Conservation (phyloP, 2,329 filamentous ascomycete genomes). For the Cyphellophora attinorum region DNA sequence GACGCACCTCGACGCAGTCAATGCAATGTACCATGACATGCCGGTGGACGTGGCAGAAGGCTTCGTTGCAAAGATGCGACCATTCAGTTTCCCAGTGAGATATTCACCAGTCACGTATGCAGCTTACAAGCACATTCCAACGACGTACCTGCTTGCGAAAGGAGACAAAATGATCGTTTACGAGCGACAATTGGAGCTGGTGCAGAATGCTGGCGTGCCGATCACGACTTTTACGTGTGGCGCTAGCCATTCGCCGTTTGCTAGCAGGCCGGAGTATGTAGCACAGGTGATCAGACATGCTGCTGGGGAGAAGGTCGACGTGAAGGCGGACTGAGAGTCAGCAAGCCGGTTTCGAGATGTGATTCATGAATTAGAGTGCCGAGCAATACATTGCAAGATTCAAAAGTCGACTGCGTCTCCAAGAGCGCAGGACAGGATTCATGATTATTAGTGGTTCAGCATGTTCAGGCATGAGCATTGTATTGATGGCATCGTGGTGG, state of each 20-base stretch:
- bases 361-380: too few species aligned
- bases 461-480: too few species aligned
- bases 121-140: slow-evolving; percentile 24
- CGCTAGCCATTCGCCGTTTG: slow-evolving; percentile 31
- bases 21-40: slow-evolving; percentile 28
- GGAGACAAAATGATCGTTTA: slow-evolving; percentile 22
- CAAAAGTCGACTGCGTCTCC: too few species aligned
- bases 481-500: too few species aligned
- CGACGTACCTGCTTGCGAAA: slow-evolving; percentile 24
- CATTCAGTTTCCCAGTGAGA: not conserved
- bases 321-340: too few species aligned
- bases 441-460: too few species aligned
- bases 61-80: not conserved
- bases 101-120: slow-evolving; percentile 11
- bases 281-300: slow-evolving; percentile 22
- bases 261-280: slow-evolving; percentile 27
- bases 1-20: not conserved
- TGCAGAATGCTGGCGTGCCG: slow-evolving; percentile 18
- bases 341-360: too few species aligned
- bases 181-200: slow-evolving; percentile 17
- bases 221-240: slow-evolving; percentile 24
- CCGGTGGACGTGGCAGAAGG: not conserved
- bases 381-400: too few species aligned
- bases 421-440: too few species aligned
- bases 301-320: slow-evolving; percentile 7